Base-by-base conservation (phyloP, 2,329 filamentous ascomycete species). In the Fusarium tricinctum region DNA sequence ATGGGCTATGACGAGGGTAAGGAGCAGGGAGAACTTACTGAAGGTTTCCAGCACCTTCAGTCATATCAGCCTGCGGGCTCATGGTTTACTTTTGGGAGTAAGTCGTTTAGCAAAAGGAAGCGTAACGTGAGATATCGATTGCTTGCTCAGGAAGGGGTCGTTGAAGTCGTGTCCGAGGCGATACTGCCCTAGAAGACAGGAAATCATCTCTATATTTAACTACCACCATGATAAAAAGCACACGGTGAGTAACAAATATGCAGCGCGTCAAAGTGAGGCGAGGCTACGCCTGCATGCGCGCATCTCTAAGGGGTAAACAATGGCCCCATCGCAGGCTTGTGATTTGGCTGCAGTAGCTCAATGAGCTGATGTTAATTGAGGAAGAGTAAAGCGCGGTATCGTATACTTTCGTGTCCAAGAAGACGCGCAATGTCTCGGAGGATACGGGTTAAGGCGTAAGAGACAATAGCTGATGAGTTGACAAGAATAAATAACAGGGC, bases 291-390 rank as follows among this genome's bases (percentile, higher is more conserved):
- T 14, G 20, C 38, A 39, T 28, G 22, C 10, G 28, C n/a, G 20
- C 58, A 49, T 63, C 20, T n/a, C 43, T 23, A 63, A 40, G 58
- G 59, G 59, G 58, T 6, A 26, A 5, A 8, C 17, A 9, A 40
- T 22, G 43, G 45, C 46, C 26, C 14, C 20, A 15, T 19, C 26
- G 15, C 30, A 53, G 23, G 35, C 17, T 22, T 19, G 14, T 32
- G 19, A 38, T 32, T 23, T 30, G 30, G 33, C 46, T 64, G 35
- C 46, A 64, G 59, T 63, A 63, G 60, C 17, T 26, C n/a, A 17
- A 32, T 14, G 39, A 38, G 28, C 13, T 30, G 28, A 30, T 30
- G 28, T 35, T 30, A 13, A 42, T 26, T 38, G n/a, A 42, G 45
- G 44, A 22, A 40, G 7, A 26, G 8, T 49, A 32, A 46, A 39